A percentile compares a stretch with the other conserved stretches of the same genome.
Evolutionary conservation across 805 yeast genomes (phyloP).

Genomic region (Yamadazyma phyllophila): DNA sequence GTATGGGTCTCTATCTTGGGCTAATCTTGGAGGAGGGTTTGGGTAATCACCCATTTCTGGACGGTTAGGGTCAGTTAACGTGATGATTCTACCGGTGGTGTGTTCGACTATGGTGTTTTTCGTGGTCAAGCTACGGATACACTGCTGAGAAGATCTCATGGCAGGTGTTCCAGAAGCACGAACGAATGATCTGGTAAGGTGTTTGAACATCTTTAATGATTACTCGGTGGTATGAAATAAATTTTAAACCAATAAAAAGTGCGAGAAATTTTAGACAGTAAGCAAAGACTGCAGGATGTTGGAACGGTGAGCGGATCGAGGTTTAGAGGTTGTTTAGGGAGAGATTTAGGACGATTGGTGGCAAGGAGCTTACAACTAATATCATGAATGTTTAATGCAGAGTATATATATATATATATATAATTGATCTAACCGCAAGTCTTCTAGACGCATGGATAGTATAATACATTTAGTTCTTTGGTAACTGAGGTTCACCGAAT

Average conservation of each 20-base stretch:
- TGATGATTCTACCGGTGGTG: slow-evolving; percentile 36
- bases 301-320: neutral
- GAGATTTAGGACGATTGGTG: too few relatives aligned
- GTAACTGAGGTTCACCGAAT: slow-evolving; percentile 38
- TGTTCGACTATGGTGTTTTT: slow-evolving; percentile 40
- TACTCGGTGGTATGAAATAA: slow-evolving; percentile 1
- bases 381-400: neutral
- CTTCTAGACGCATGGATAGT: neutral
- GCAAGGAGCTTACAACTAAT: too few relatives aligned
- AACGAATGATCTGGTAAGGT: slow-evolving; percentile 3
- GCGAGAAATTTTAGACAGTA: slow-evolving; percentile 9
- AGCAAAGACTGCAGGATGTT: slow-evolving; percentile 1
- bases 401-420: neutral
- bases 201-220: slow-evolving; percentile 8
- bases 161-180: neutral
- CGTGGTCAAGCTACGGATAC: slow-evolving; percentile 28
- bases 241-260: slow-evolving; percentile 9
- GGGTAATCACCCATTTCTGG: slow-evolving; percentile 61
- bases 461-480: slow-evolving; percentile 3
- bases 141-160: neutral
- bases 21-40: slow-evolving; percentile 53
- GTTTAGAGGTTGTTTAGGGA: neutral
- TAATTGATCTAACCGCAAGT: neutral
- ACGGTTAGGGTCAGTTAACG: slow-evolving; percentile 39
- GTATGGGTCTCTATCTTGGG: slow-evolving; percentile 70